These are phyloP conservation scores for Picea sitchensis DNA, from an alignment of 75 land plant genomes.

Conservation along the genomic window DNA sequence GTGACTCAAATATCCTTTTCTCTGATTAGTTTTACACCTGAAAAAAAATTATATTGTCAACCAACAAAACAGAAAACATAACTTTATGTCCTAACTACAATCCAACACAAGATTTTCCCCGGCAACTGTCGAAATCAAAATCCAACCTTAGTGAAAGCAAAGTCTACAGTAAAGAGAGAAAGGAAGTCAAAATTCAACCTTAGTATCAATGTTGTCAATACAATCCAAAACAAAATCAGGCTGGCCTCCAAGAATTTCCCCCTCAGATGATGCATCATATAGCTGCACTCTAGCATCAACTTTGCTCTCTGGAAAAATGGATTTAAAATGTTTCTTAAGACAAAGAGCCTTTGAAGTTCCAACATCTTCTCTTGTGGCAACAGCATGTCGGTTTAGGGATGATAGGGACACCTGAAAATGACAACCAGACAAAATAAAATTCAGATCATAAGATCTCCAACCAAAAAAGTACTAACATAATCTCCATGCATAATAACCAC, in stretches of 20 bases:
- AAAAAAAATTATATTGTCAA: too few relatives aligned
- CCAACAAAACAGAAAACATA: too few relatives aligned
- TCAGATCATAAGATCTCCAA: too few relatives aligned
- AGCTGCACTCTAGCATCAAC: slow-evolving; percentile 81
- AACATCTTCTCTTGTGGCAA: slow-evolving; percentile 93
- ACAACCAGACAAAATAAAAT: not conserved
- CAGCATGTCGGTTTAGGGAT: slow-evolving; percentile 95
- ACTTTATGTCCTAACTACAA: too few relatives aligned
- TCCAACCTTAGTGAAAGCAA: too few relatives aligned
- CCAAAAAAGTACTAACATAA: too few relatives aligned
- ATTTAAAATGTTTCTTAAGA: slow-evolving; percentile 74
- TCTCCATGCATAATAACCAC: too few relatives aligned
- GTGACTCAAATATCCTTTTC: too few relatives aligned
- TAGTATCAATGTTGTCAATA: slow-evolving; percentile 99
- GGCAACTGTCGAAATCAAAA: too few relatives aligned
- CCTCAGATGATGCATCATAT: slow-evolving; percentile 86
- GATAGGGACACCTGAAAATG: slow-evolving; percentile 85
- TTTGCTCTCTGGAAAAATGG: slow-evolving; percentile 85
- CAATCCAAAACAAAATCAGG: slow-evolving; percentile 98
- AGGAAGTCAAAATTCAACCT: slow-evolving; percentile 46
- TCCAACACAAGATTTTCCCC: too few relatives aligned
- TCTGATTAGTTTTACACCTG: too few relatives aligned
- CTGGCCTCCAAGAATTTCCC: slow-evolving; percentile 80
- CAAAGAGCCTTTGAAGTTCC: slow-evolving; percentile 89
- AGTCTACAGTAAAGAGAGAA: too few relatives aligned